A percentile compares a stretch with the other conserved stretches of the same genome.
Evolutionary conservation across 257 asterid genomes (phyloP).

Genomic region (Solanum lycopersicoides): DNA sequence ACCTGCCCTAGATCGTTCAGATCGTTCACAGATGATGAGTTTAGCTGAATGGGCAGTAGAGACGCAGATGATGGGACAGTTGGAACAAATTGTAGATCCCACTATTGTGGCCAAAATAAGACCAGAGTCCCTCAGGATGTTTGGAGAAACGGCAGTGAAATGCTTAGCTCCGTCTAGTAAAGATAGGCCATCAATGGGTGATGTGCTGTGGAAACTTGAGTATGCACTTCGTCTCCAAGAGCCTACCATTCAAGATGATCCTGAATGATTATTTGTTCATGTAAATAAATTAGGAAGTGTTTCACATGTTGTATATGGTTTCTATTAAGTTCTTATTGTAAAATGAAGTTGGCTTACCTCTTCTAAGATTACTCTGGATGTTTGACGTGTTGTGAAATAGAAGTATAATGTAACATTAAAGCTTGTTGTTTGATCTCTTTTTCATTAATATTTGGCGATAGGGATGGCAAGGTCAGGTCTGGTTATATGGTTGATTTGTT

Average conservation of each 20-base stretch:
- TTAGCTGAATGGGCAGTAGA: neutral
- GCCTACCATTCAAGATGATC: neutral
- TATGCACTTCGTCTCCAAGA: neutral
- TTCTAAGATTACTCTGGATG: too few relatives aligned
- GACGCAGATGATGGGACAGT: accelerated
- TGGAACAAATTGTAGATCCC: neutral
- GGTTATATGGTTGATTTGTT: neutral
- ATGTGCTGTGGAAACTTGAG: neutral
- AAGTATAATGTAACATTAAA: neutral
- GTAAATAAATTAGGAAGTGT: too few relatives aligned
- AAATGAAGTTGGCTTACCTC: too few relatives aligned
- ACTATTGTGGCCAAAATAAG: accelerated
- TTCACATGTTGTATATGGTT: too few relatives aligned
- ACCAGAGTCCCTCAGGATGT: neutral
- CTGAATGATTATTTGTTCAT: too few relatives aligned
- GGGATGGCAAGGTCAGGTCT: neutral
- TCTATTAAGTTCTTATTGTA: too few relatives aligned
- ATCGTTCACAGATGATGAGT: accelerated
- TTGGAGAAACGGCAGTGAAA: neutral
- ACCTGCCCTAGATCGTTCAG: accelerated
- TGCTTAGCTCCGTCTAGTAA: accelerated
- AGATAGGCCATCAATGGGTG: neutral
- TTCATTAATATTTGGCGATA: neutral
- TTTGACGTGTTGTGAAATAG: neutral
- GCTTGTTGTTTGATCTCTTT: neutral